Base-by-base conservation (phyloP, 768 basidiomycete species). In the Naematelia encephala region DNA sequence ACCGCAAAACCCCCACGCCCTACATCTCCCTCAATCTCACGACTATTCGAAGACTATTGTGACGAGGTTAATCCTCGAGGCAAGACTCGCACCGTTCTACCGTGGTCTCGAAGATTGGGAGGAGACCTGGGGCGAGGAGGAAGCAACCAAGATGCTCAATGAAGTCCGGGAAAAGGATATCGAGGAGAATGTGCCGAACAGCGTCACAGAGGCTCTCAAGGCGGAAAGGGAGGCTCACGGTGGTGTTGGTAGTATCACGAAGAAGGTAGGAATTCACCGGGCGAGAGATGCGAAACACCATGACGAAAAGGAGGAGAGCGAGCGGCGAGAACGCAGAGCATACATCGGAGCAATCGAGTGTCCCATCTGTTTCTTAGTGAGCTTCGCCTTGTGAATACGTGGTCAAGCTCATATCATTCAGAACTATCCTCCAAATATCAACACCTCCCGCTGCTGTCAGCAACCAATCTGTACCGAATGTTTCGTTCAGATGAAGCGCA, bases 391-490 rank as follows among this genome's bases (percentile, higher is more conserved):
- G 27, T 51, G 46, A 14, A 25, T 43, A 44, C 43, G 29, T n/a
- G n/a, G n/a, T n/a, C 54, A 11, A 47, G 21, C 45, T 21, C 34
- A 19, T 26, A 19, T 46, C 16, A 54, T 25, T 23, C 73, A 99
- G 94, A 97, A 94, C 78, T 99, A 97, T 73, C 96, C 96, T 22
- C 83, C 88, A 47, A 94, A 97, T 78, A 96, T 97, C 78, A 97
- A 98, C 74, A 87, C 87, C 69, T 97, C 96, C 39, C 84, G 96
- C 73, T 99, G 96, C 76, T 99, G 96, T 76, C 93, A 94, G 81
- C 96, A 99, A 68, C 87, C 90, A 21, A 94, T 99, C 62, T 99
- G 96, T 76, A 97, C 96, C 34, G 96, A 99, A 79, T 99, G 96
- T 75, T 98, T 99, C 72, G 91, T 97, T 21, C 94, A 97, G 79